A percentile compares a stretch with the other conserved stretches of the same genome.
These are phyloP conservation scores for Flaveria sonorensis DNA, from an alignment of 129 eudicot species.

Conservation along the genomic window DNA sequence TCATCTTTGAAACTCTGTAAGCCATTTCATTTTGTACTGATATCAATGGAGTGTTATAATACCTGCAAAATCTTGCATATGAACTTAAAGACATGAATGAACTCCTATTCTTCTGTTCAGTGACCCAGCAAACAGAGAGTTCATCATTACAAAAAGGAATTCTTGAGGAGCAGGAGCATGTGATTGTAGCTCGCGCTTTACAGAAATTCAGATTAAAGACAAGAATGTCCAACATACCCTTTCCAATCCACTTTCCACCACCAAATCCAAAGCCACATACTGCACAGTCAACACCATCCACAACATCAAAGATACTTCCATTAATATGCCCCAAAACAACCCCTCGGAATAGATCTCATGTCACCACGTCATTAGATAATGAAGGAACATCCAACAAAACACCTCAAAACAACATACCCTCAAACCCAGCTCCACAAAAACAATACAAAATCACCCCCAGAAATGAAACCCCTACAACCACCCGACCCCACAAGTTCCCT, in stretches of 20 bases:
- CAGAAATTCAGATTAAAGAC: constrained; percentile 69
- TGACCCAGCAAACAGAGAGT: constrained; percentile 72
- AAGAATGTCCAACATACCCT: constrained; percentile 50
- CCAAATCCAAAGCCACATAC: constrained; percentile 59
- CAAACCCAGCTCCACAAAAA: constrained; percentile 37
- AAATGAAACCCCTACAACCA: constrained; percentile 31
- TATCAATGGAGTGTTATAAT: constrained; percentile 2
- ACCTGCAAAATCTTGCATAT: neutral
- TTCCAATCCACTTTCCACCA: constrained; percentile 74
- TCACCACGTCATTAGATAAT: constrained; percentile 32
- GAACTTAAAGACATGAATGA: constrained; percentile 15
- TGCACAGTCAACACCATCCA: constrained; percentile 48
- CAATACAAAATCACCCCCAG: constrained; percentile 19
- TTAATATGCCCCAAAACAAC: constrained; percentile 60
- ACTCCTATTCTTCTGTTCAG: constrained; percentile 38
- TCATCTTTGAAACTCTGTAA: constrained; percentile 78
- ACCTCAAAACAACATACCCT: constrained; percentile 41
- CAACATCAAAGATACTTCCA: constrained; percentile 87
- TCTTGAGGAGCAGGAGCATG: constrained; percentile 87
- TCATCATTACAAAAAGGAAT: constrained; percentile 52
- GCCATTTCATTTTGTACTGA: constrained; percentile 22
- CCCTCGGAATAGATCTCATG: constrained; percentile 44
- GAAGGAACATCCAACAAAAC: constrained; percentile 33
- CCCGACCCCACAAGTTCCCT: constrained; percentile 66
- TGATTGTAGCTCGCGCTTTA: constrained; percentile 82